Percentiles rank a stretch among this genome's conserved stretches.
Evolutionary conservation across 2,329 filamentous ascomycete species (phyloP).

Genomic region (Dryadomyces quercus-mongolicae): DNA sequence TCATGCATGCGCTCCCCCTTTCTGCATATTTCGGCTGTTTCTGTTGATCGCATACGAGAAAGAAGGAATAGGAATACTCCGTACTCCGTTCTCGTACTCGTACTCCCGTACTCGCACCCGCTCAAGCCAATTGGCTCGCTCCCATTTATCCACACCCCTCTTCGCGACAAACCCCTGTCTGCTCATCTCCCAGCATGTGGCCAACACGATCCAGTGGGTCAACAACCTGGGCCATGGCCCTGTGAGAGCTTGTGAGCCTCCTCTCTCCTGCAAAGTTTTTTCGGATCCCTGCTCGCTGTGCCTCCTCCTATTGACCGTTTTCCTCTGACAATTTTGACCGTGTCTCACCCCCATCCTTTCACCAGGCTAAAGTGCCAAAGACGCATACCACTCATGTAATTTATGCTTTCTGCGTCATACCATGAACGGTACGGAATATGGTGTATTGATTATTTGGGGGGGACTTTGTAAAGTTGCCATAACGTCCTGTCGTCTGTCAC

Average conservation of each 20-base stretch:
- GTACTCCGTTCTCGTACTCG: too few relatives aligned
- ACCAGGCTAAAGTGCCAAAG: not conserved
- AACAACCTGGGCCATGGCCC: too few relatives aligned
- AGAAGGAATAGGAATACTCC: too few relatives aligned
- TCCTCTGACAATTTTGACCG: not conserved
- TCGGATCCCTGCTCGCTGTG: not conserved
- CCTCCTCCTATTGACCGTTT: not conserved
- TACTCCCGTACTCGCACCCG: too few relatives aligned
- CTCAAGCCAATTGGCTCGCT: not conserved
- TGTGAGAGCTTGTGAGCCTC: not conserved
- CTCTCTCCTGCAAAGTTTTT: not conserved
- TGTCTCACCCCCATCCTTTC: not conserved
- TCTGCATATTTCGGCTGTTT: not conserved
- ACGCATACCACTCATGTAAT: too few relatives aligned
- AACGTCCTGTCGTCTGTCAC: not conserved
- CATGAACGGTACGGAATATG: not conserved
- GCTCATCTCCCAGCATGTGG: not conserved
- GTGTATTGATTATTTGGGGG: too few relatives aligned
- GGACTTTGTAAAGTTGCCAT: too few relatives aligned
- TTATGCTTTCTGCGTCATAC: not conserved
- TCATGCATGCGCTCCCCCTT: not conserved
- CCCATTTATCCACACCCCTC: not conserved
- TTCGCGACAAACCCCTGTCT: not conserved
- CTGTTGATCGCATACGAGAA: not conserved
- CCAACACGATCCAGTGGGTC: not conserved